Conservation (phyloP, 2,329 filamentous ascomycete genomes). For the Pyricularia pennisetigena region DNA sequence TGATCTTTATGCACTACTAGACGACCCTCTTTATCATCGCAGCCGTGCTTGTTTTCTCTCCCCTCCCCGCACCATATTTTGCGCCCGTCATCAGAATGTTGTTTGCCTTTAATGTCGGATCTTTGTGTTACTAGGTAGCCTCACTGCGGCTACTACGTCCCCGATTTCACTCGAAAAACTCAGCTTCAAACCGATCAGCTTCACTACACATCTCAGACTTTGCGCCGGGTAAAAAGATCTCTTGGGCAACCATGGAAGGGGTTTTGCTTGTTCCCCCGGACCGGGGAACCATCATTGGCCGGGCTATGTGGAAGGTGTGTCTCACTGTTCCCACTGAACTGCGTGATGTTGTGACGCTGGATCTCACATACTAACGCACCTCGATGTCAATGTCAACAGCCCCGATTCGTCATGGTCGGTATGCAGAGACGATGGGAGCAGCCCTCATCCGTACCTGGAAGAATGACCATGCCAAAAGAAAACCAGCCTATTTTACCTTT, state of each 20-base stretch:
- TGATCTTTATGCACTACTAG: not conserved
- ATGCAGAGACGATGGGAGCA: slow-evolving; percentile 25
- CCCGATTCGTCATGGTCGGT: slow-evolving; percentile 50
- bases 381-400: slow-evolving; percentile 22
- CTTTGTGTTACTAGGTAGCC: not conserved
- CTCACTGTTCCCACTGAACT: not conserved
- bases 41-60: not conserved
- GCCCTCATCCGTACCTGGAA: not conserved
- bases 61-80: not conserved
- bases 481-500: slow-evolving; percentile 21
- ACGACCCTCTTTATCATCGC: not conserved
- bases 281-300: slow-evolving; percentile 39
- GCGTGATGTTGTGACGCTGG: not conserved
- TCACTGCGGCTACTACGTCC: not conserved
- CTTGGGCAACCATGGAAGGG: slow-evolving; percentile 33
- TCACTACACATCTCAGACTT: not conserved
- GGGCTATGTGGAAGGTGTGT: slow-evolving; percentile 42
- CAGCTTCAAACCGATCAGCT: not conserved
- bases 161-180: not conserved
- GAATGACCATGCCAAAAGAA: slow-evolving; percentile 1
- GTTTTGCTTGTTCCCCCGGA: slow-evolving; percentile 39
- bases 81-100: not conserved
- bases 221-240: not conserved
- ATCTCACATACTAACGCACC: no score
- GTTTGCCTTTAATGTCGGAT: slow-evolving; percentile 1